phyloP scores from a whole-genome alignment of 345 rosid species.

The Eutrema yunnanense region DNA sequence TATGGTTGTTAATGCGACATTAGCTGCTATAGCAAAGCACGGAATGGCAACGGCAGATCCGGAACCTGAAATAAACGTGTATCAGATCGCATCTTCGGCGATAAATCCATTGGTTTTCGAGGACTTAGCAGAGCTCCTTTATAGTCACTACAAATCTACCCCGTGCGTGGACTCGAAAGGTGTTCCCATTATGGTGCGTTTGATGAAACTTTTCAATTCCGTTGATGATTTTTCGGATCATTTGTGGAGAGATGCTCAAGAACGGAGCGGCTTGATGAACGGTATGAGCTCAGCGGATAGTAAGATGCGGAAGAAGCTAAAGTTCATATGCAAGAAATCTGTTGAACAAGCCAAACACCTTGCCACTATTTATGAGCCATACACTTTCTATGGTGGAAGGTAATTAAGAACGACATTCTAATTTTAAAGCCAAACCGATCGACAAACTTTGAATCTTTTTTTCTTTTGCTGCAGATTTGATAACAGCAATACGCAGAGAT shows the following conservation, averaged over 20 bases:
- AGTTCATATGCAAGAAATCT: constrained; percentile 60
- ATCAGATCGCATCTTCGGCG: constrained; percentile 86
- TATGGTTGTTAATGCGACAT: constrained; percentile 47
- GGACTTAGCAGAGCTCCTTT: constrained; percentile 56
- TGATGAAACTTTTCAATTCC: constrained; percentile 70
- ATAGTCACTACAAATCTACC: constrained; percentile 64
- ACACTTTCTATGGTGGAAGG: constrained; percentile 90
- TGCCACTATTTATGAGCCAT: constrained; percentile 81
- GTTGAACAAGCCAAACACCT: constrained; percentile 79
- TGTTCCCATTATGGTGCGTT: constrained; percentile 59
- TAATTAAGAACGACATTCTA: constrained; percentile 17
- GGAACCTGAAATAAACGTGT: constrained; percentile 63
- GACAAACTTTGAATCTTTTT: not conserved
- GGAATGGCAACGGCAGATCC: constrained; percentile 34
- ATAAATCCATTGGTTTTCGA: constrained; percentile 70
- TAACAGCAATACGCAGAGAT: constrained; percentile 64
- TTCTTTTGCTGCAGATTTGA: constrained; percentile 41
- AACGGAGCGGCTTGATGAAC: constrained; percentile 39
- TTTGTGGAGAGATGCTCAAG: constrained; percentile 55
- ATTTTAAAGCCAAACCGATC: not conserved
- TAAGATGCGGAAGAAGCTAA: constrained; percentile 52
- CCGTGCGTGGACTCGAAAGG: constrained; percentile 77
- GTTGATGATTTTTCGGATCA: constrained; percentile 74
- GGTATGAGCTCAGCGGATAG: constrained; percentile 33
- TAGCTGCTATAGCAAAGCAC: constrained; percentile 85